Conservation (phyloP, 805 yeast genomes). For the Pichia nanzhaoensis region DNA sequence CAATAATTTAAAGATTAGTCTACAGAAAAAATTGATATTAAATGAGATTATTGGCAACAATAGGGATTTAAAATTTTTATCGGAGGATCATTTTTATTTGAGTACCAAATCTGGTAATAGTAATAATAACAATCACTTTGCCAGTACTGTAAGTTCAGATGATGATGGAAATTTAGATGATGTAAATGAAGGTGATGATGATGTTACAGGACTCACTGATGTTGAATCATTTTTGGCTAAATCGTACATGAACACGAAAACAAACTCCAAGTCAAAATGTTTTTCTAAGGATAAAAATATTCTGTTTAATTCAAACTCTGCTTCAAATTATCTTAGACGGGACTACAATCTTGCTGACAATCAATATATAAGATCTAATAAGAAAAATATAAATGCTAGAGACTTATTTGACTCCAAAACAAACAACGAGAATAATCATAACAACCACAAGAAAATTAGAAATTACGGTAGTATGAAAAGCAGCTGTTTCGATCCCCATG, state of each 20-base stretch:
- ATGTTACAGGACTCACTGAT: constrained; percentile 16
- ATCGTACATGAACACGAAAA: constrained; percentile 10
- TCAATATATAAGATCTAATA: neutral
- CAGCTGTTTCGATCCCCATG: constrained; percentile 7
- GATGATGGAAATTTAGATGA: neutral
- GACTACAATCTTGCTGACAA: too few relatives aligned
- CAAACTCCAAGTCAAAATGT: neutral
- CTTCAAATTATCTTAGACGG: too few relatives aligned
- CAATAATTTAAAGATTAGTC: constrained; percentile 1
- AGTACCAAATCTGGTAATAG: too few relatives aligned
- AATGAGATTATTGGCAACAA: too few relatives aligned
- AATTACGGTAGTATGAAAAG: constrained; percentile 5
- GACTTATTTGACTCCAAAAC: neutral
- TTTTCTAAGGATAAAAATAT: neutral
- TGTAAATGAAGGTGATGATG: neutral
- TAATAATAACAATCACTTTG: neutral
- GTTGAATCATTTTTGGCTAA: constrained; percentile 21
- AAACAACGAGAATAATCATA: neutral
- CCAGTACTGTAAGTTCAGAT: neutral
- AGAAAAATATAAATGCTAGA: neutral
- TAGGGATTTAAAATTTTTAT: neutral
- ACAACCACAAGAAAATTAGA: too few relatives aligned
- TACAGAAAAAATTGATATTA: neutral
- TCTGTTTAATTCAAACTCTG: too few relatives aligned
- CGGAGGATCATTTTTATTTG: neutral